Percentiles rank a stretch among this genome's conserved stretches.
Conservation (phyloP, 768 basidiomycete species). For the Amanita exitialis region DNA sequence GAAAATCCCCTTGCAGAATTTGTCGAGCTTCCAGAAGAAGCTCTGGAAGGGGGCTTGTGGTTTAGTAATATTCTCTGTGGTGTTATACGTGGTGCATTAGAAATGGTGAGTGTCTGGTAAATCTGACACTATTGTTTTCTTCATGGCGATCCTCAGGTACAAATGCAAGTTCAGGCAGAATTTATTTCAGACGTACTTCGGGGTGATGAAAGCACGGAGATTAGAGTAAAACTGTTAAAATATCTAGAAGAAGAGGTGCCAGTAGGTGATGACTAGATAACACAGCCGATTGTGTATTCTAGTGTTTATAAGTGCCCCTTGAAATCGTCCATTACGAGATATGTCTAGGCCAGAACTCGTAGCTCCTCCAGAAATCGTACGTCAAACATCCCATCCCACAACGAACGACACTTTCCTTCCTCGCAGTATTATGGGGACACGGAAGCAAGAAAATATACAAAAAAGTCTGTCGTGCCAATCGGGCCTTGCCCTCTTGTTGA, state of each 20-base stretch:
- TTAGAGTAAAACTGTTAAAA: conserved; percentile 82
- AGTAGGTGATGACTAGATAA: conserved; percentile 72
- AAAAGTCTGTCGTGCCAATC: conserved; percentile 49
- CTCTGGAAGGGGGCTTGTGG: conserved; percentile 87
- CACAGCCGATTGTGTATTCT: background rate
- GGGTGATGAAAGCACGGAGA: conserved; percentile 92
- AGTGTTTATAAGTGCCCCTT: too few species aligned
- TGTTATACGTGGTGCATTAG: conserved; percentile 83
- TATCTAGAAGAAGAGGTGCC: conserved; percentile 96
- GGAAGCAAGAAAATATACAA: conserved; percentile 95
- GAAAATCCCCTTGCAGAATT: conserved; percentile 97
- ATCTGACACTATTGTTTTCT: background rate
- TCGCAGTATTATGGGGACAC: conserved; percentile 90
- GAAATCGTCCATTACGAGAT: background rate
- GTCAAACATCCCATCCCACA: conserved; percentile 14
- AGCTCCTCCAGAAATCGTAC: conserved; percentile 86
- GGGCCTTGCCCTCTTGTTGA: conserved; percentile 8
- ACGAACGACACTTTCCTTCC: background rate
- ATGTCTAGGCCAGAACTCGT: conserved; percentile 88
- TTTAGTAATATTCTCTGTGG: conserved; percentile 96
- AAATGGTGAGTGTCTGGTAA: conserved; percentile 67
- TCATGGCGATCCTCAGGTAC: conserved; percentile 50
- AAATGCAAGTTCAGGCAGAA: conserved; percentile 87
- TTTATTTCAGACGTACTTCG: conserved; percentile 87
- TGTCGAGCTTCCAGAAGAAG: conserved; percentile 93